phyloP scores from a whole-genome alignment of 1,139 yeast species.

The Candida tunisiensis region DNA sequence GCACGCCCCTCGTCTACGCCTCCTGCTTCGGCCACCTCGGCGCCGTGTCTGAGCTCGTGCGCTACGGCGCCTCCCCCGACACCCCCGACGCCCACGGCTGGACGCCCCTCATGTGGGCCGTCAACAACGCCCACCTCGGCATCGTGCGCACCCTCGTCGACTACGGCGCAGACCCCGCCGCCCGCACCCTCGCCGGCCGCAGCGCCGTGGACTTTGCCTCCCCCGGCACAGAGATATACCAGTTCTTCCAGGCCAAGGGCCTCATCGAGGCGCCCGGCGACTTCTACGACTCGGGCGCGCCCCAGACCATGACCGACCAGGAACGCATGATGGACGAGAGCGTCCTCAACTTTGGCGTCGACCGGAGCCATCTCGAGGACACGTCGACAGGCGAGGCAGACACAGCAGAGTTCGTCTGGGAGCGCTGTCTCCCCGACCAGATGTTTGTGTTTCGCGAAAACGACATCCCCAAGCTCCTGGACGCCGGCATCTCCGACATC shows the following conservation, averaged over 20 bases:
- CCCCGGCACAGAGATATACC: conserved; percentile 15
- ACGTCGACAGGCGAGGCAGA: conserved; percentile 5
- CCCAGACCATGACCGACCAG: conserved; percentile 9
- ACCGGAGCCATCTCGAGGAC: conserved; percentile 11
- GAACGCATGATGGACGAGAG: conserved; percentile 14
- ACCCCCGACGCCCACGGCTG: conserved; percentile 23
- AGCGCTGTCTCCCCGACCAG: conserved; percentile 19
- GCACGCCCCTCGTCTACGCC: conserved; percentile 23
- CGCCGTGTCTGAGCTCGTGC: conserved; percentile 20
- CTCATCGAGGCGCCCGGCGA: conserved; percentile 9
- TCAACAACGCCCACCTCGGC: conserved; percentile 20
- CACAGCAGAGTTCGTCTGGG: conserved; percentile 19
- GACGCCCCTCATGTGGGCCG: conserved; percentile 32
- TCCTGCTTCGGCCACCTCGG: conserved; percentile 24
- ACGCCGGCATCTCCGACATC: conserved; percentile 20
- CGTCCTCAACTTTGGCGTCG: conserved; percentile 17
- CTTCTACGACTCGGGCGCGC: conserved; percentile 16
- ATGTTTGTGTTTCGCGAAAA: conserved; percentile 23
- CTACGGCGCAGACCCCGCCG: conserved; percentile 17
- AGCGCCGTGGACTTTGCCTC: conserved; percentile 21
- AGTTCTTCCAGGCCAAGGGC: conserved; percentile 13
- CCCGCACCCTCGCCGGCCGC: conserved; percentile 18
- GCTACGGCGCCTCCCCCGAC: conserved; percentile 22
- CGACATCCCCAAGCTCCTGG: conserved; percentile 22
- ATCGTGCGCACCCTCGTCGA: conserved; percentile 20